Percentiles rank a stretch among this genome's conserved stretches.
Evolutionary conservation across 345 rosid species (phyloP).

Genomic region (Populus tremula): DNA sequence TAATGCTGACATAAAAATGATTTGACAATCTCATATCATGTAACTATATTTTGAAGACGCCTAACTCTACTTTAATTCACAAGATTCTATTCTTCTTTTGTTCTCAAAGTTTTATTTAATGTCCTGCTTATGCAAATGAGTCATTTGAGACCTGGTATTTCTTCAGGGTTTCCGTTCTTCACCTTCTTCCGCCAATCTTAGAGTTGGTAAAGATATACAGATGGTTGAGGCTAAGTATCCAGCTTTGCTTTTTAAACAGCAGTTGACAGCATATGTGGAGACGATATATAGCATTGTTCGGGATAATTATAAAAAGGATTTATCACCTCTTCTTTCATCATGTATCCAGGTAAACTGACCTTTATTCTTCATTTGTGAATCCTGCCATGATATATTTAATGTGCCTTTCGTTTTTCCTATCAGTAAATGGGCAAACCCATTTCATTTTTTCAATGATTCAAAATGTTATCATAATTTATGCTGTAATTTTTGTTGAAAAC

Average conservation of each 20-base stretch:
- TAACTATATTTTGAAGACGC: not conserved
- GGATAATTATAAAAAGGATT: slow-evolving; percentile 91
- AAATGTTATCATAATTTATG: not conserved
- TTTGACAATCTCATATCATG: not conserved
- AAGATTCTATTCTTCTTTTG: not conserved
- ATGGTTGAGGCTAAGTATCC: slow-evolving; percentile 95
- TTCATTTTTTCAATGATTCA: not conserved
- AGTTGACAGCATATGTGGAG: slow-evolving; percentile 95
- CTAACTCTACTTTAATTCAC: slow-evolving; percentile 2
- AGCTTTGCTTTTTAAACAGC: slow-evolving; percentile 91
- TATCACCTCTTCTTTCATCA: slow-evolving; percentile 59
- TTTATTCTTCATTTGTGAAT: not conserved
- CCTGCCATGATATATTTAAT: not conserved
- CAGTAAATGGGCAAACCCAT: not conserved
- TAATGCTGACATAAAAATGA: not conserved
- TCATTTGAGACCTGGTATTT: slow-evolving; percentile 4
- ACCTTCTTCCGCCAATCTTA: slow-evolving; percentile 68
- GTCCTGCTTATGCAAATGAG: not conserved
- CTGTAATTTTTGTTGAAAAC: not conserved
- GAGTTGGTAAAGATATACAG: slow-evolving; percentile 54
- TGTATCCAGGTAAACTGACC: slow-evolving; percentile 71
- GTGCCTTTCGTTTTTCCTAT: not conserved
- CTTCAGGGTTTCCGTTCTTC: slow-evolving; percentile 92
- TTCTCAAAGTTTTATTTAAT: not conserved
- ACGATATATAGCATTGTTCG: slow-evolving; percentile 87